These are phyloP conservation scores for Fusarium haematococcum DNA, from an alignment of 2,329 filamentous ascomycete genomes.

Conservation along the genomic window DNA sequence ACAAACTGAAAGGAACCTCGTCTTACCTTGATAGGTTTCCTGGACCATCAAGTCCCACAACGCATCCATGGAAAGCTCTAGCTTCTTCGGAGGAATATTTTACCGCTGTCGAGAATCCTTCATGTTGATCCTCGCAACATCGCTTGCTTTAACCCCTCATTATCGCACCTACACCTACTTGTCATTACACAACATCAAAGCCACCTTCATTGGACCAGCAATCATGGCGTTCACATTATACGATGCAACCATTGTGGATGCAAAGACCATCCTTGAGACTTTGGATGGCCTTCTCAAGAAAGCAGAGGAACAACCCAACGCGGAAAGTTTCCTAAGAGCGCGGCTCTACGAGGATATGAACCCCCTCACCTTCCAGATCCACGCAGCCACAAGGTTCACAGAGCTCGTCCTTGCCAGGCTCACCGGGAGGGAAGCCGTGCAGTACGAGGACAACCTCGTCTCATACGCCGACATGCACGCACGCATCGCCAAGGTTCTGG, in stretches of 20 bases:
- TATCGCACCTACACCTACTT: not conserved
- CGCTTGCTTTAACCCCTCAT: not conserved
- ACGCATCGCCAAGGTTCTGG: slow-evolving; percentile 44
- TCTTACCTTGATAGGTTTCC: not conserved
- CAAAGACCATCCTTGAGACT: slow-evolving; percentile 41
- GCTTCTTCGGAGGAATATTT: not conserved
- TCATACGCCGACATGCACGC: slow-evolving; percentile 48
- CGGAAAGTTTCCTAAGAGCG: slow-evolving; percentile 44
- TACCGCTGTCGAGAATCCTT: not conserved
- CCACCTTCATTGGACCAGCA: not conserved
- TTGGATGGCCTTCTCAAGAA: slow-evolving; percentile 46
- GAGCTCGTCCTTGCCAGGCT: slow-evolving; percentile 45
- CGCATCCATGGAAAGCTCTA: not conserved
- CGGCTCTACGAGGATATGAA: slow-evolving; percentile 54
- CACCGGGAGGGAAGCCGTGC: slow-evolving; percentile 40
- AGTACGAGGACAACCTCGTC: slow-evolving; percentile 42
- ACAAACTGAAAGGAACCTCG: not conserved
- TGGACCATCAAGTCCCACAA: not conserved
- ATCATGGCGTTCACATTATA: slow-evolving; percentile 48
- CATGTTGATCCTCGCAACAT: not conserved
- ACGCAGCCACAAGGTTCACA: slow-evolving; percentile 43
- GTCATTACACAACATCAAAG: not conserved
- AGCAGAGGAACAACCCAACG: slow-evolving; percentile 46
- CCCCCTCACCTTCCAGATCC: slow-evolving; percentile 51
- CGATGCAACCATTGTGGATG: slow-evolving; percentile 46